phyloP scores from a whole-genome alignment of 2,329 filamentous ascomycete genomes.

The Teratosphaeria nubilosa region DNA sequence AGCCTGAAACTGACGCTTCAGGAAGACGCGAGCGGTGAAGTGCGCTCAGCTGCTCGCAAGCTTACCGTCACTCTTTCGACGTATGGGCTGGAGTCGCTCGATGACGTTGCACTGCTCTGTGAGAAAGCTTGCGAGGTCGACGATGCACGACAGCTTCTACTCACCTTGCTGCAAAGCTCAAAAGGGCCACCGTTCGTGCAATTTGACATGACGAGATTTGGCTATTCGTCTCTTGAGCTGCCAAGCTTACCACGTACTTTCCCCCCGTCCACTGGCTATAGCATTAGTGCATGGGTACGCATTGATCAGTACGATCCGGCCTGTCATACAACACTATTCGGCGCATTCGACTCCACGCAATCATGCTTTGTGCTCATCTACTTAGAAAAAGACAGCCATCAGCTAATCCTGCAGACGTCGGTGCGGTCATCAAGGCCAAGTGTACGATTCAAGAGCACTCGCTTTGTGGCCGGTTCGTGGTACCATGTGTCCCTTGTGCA shows the following conservation, averaged over 20 bases:
- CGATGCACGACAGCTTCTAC: slow-evolving; percentile 55
- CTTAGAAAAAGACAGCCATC: slow-evolving; percentile 82
- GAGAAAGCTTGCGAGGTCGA: slow-evolving; percentile 43
- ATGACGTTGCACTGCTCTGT: slow-evolving; percentile 71
- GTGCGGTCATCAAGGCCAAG: slow-evolving; percentile 77
- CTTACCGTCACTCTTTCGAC: slow-evolving; percentile 51
- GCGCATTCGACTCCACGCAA: slow-evolving; percentile 83
- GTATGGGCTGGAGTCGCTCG: slow-evolving; percentile 68
- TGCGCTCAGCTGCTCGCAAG: slow-evolving; percentile 4
- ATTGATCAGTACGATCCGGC: slow-evolving; percentile 77
- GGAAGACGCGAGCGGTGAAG: not conserved
- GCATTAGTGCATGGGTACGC: slow-evolving; percentile 78
- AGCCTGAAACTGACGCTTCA: not conserved
- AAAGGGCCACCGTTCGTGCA: slow-evolving; percentile 77
- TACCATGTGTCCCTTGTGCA: slow-evolving; percentile 91
- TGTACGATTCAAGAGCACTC: slow-evolving; percentile 78
- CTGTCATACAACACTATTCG: slow-evolving; percentile 90
- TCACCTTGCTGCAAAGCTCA: slow-evolving; percentile 64
- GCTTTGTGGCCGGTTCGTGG: slow-evolving; percentile 70
- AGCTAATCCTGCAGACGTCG: slow-evolving; percentile 93
- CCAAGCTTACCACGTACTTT: slow-evolving; percentile 77
- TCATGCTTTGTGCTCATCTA: slow-evolving; percentile 92
- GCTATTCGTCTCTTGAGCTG: slow-evolving; percentile 83
- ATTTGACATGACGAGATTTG: slow-evolving; percentile 81
- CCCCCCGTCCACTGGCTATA: slow-evolving; percentile 77